phyloP scores from a whole-genome alignment of 1,284 basidiomycete species.

The Cryptococcus sp. region DNA sequence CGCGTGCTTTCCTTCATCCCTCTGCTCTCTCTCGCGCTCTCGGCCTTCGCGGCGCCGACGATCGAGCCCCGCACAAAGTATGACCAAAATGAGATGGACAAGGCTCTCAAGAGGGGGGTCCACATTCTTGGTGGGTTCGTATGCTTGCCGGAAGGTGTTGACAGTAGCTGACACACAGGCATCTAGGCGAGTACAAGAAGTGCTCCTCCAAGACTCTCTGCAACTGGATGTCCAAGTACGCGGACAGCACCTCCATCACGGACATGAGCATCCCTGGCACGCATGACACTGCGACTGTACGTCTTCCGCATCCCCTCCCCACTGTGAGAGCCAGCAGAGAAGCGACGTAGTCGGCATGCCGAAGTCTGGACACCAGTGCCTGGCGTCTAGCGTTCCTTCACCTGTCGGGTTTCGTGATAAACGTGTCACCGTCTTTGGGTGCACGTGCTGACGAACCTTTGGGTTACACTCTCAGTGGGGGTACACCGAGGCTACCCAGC shows the following conservation, averaged over 20 bases:
- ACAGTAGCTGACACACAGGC: neutral
- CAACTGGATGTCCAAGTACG: constrained; percentile 11
- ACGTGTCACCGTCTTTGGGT: neutral
- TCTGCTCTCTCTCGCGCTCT: neutral
- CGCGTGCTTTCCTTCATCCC: neutral
- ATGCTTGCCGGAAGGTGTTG: neutral
- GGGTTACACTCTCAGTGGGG: constrained; percentile 7
- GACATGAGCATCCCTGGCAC: constrained; percentile 16
- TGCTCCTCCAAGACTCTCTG: constrained; percentile 7
- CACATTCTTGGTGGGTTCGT: constrained; percentile 9
- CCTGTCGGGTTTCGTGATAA: neutral
- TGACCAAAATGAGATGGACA: constrained; percentile 4
- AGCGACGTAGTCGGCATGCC: neutral
- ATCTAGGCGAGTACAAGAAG: constrained; percentile 8
- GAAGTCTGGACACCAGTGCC: neutral
- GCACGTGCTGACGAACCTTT: neutral
- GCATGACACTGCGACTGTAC: constrained; percentile 14
- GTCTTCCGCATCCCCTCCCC: neutral
- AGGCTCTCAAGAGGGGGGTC: constrained; percentile 5
- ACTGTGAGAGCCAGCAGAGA: neutral
- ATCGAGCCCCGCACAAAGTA: neutral
- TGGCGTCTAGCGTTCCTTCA: neutral
- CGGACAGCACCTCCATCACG: constrained; percentile 9
- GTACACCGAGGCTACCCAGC: constrained; percentile 11
- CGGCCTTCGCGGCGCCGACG: neutral